These are phyloP conservation scores for Geranomyces michiganensis DNA, from an alignment of 192 early-diverging fungal genomes.

Conservation along the genomic window DNA sequence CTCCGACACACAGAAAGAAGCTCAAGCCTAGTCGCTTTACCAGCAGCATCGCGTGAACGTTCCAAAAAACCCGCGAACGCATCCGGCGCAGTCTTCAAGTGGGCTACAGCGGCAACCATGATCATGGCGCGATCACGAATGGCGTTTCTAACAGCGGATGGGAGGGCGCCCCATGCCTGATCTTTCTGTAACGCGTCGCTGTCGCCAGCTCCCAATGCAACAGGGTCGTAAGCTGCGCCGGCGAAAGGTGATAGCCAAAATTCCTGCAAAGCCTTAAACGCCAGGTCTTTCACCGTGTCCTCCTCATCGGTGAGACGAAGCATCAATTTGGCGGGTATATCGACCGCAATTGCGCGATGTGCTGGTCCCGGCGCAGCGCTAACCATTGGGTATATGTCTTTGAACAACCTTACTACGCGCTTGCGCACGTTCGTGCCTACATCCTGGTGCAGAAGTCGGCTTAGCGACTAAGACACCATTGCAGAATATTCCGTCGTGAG, in stretches of 20 bases:
- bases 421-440: constrained; percentile 87
- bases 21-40: constrained; percentile 24
- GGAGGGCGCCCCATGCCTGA: constrained; percentile 15
- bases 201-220: not conserved
- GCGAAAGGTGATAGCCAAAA: constrained; percentile 67
- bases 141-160: constrained; percentile 5
- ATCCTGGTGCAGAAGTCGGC: constrained; percentile 55
- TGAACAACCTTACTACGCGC: constrained; percentile 77
- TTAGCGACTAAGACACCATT: not conserved
- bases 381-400: constrained; percentile 64
- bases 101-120: constrained; percentile 10
- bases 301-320: constrained; percentile 49
- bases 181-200: constrained; percentile 7
- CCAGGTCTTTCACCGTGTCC: constrained; percentile 51
- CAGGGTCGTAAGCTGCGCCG: not conserved
- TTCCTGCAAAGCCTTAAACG: constrained; percentile 71
- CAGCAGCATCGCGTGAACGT: not conserved
- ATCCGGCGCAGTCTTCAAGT: constrained; percentile 2
- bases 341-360: constrained; percentile 22
- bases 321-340: constrained; percentile 41
- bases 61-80: constrained; percentile 21
- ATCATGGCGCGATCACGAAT: constrained; percentile 33
- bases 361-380: not conserved
- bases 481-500: not conserved
- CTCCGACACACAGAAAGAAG: constrained; percentile 61